Evolutionary conservation across 352 stramenopile genomes (phyloP).

Genomic region (Phytophthora fragariae): DNA sequence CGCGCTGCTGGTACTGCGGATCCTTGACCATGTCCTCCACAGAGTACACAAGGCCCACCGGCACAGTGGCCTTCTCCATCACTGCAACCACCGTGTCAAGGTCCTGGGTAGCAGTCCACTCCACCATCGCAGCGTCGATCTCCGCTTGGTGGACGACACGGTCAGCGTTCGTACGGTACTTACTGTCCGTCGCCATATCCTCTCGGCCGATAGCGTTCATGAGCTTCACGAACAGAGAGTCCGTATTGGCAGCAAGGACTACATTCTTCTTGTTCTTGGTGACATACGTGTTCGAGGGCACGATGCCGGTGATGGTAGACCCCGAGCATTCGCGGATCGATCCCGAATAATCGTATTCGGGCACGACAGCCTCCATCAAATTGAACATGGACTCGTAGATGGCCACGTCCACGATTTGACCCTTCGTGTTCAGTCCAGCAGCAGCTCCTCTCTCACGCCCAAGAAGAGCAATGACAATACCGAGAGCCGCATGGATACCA

Average conservation of each 20-base stretch:
- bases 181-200: constrained; percentile 62
- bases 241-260: constrained; percentile 87
- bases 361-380: constrained; percentile 85
- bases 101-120: constrained; percentile 61
- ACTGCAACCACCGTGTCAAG: constrained; percentile 55
- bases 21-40: constrained; percentile 83
- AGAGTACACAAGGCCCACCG: constrained; percentile 81
- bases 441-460: constrained; percentile 60
- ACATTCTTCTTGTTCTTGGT: constrained; percentile 86
- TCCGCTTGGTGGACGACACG: constrained; percentile 66
- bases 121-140: constrained; percentile 67
- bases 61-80: constrained; percentile 67
- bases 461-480: constrained; percentile 83
- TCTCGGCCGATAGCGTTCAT: constrained; percentile 75
- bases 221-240: constrained; percentile 83
- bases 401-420: constrained; percentile 85
- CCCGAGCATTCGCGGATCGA: constrained; percentile 84
- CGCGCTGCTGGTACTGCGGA: constrained; percentile 73
- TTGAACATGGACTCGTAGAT: constrained; percentile 93
- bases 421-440: constrained; percentile 33
- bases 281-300: constrained; percentile 89
- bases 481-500: constrained; percentile 82
- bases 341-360: constrained; percentile 86
- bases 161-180: constrained; percentile 75
- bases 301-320: constrained; percentile 89